Evolutionary conservation across 2,329 filamentous ascomycete genomes (phyloP).

Genomic region (Aspergillus ochraceoroseus): DNA sequence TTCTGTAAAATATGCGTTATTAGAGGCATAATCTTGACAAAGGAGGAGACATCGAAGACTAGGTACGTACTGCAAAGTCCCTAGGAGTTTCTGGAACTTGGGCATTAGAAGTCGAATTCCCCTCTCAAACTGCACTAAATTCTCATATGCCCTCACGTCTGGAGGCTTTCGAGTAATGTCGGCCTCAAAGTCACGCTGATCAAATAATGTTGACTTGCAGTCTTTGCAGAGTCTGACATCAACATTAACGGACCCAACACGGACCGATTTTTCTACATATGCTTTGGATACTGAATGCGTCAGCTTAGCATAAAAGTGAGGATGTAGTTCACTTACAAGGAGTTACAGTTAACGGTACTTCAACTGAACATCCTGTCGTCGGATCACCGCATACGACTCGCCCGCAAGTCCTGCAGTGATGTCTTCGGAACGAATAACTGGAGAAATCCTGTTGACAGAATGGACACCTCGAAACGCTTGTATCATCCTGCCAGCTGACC

Average conservation of each 20-base stretch:
- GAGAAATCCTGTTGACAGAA: constrained; percentile 97
- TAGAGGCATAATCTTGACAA: neutral
- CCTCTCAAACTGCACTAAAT: constrained; percentile 77
- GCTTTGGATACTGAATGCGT: constrained; percentile 34
- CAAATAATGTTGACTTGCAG: constrained; percentile 68
- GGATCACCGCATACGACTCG: constrained; percentile 87
- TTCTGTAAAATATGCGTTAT: constrained; percentile 34
- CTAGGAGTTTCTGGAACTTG: constrained; percentile 72
- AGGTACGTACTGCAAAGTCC: constrained; percentile 58
- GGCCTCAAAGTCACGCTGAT: constrained; percentile 69
- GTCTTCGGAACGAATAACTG: constrained; percentile 83
- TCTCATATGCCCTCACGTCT: constrained; percentile 76
- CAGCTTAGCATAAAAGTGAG: constrained; percentile 15
- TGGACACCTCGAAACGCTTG: constrained; percentile 71
- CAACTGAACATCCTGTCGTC: constrained; percentile 75
- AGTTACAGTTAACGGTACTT: constrained; percentile 74
- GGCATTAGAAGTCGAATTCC: constrained; percentile 79
- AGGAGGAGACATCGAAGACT: neutral
- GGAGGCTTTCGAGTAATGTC: constrained; percentile 64
- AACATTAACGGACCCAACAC: constrained; percentile 58
- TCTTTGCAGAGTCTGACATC: constrained; percentile 90
- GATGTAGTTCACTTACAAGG: constrained; percentile 47
- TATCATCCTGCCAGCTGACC: constrained; percentile 92
- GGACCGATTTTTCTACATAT: constrained; percentile 41
- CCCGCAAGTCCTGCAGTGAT: constrained; percentile 92